These are phyloP conservation scores for Aspergillus versicolor DNA, from an alignment of 2,329 filamentous ascomycete genomes.

Conservation along the genomic window DNA sequence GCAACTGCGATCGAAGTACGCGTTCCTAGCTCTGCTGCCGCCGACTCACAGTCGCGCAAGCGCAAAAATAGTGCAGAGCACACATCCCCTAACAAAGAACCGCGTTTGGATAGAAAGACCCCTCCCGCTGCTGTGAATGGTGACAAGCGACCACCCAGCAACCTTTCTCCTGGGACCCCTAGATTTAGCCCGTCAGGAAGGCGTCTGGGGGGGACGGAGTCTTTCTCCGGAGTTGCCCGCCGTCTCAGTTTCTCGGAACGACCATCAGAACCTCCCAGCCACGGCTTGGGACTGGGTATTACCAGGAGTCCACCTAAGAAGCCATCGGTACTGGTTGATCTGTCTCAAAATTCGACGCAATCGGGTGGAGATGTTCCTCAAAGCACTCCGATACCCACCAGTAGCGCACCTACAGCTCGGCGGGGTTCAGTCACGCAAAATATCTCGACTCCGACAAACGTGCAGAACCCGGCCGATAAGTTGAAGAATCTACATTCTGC, in stretches of 20 bases:
- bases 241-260: constrained; percentile 17
- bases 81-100: constrained; percentile 23
- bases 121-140: constrained; percentile 4
- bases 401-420: constrained; percentile 9
- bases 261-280: constrained; percentile 8
- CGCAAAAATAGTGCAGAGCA: constrained; percentile 26
- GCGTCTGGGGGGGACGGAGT: constrained; percentile 17
- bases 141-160: not conserved
- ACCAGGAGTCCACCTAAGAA: constrained; percentile 28
- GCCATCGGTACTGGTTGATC: constrained; percentile 1
- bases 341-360: constrained; percentile 12
- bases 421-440: constrained; percentile 11
- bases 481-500: constrained; percentile 22
- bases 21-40: not conserved
- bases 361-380: not conserved
- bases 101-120: constrained; percentile 20
- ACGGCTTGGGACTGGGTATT: constrained; percentile 28
- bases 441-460: constrained; percentile 14
- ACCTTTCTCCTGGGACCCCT: constrained; percentile 1
- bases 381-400: constrained; percentile 10
- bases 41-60: constrained; percentile 20
- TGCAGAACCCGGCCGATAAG: constrained; percentile 16
- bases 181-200: constrained; percentile 16
- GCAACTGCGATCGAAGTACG: not conserved
- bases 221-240: constrained; percentile 21